These are phyloP conservation scores for Fallopia convolvulus DNA, from an alignment of 148 eudicot species.

Conservation along the genomic window DNA sequence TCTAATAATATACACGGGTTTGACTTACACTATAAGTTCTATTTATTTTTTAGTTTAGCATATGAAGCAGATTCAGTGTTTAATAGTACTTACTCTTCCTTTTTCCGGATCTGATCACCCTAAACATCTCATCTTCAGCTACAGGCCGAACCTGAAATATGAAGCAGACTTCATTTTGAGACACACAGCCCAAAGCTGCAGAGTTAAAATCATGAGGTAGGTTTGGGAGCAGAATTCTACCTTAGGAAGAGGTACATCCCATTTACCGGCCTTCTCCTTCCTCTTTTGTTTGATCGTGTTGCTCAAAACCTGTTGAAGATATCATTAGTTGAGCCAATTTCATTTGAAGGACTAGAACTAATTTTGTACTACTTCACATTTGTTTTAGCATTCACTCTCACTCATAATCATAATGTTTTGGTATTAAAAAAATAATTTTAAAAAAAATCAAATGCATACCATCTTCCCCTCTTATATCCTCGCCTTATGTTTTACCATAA, in stretches of 20 bases:
- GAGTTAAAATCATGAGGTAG: neutral
- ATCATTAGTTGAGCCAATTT: neutral
- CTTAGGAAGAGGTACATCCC: conserved; percentile 99
- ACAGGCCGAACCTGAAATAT: conserved; percentile 77
- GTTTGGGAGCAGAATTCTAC: conserved; percentile 23
- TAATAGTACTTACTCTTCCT: conserved; percentile 25
- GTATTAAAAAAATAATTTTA: no score
- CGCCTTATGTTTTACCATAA: neutral
- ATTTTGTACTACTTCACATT: neutral
- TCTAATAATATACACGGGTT: neutral
- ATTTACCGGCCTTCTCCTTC: conserved; percentile 94
- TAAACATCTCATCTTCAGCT: conserved; percentile 78
- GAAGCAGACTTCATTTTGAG: neutral
- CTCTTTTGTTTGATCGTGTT: conserved; percentile 95
- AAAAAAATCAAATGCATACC: no score
- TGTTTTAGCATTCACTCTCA: neutral
- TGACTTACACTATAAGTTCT: neutral
- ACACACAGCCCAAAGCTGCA: neutral
- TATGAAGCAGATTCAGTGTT: neutral
- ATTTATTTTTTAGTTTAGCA: neutral
- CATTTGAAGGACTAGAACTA: neutral
- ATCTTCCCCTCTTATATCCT: neutral
- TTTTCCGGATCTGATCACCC: conserved; percentile 13
- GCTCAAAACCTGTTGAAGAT: conserved; percentile 57
- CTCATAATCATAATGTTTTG: neutral